Conservation (phyloP, 1,284 basidiomycete genomes). For the Ceratobasidium sp. region DNA sequence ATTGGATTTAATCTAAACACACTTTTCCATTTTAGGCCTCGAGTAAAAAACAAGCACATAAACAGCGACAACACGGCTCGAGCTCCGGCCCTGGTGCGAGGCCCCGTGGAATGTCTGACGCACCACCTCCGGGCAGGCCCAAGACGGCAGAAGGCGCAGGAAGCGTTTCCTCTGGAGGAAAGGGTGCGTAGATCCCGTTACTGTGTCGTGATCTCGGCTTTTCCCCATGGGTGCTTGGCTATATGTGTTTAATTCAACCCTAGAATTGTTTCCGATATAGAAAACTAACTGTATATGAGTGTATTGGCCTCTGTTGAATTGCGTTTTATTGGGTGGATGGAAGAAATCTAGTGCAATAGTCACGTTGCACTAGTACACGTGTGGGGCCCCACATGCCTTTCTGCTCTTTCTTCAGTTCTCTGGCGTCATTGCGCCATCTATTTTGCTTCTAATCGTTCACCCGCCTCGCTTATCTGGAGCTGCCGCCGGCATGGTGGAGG, state of each 20-base stretch:
- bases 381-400: constrained; percentile 25
- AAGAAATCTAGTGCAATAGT: background rate
- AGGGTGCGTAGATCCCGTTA: constrained; percentile 20
- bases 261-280: background rate
- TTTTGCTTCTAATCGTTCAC: constrained; percentile 19
- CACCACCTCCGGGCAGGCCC: constrained; percentile 7
- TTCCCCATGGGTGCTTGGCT: background rate
- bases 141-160: constrained; percentile 28
- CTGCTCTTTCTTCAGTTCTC: background rate
- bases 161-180: constrained; percentile 8
- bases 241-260: background rate
- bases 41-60: constrained; percentile 36
- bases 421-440: constrained; percentile 2
- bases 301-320: background rate
- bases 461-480: constrained; percentile 5
- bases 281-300: constrained; percentile 12
- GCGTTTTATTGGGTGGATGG: background rate
- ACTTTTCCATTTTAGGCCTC: constrained; percentile 29
- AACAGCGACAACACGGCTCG: constrained; percentile 34
- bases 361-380: background rate
- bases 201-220: background rate
- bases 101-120: constrained; percentile 34
- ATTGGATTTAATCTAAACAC: background rate
- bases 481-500: constrained; percentile 4
- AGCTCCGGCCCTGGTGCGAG: constrained; percentile 25